These are phyloP conservation scores for Kuraishia cidri DNA, from an alignment of 805 yeast species.

Conservation along the genomic window DNA sequence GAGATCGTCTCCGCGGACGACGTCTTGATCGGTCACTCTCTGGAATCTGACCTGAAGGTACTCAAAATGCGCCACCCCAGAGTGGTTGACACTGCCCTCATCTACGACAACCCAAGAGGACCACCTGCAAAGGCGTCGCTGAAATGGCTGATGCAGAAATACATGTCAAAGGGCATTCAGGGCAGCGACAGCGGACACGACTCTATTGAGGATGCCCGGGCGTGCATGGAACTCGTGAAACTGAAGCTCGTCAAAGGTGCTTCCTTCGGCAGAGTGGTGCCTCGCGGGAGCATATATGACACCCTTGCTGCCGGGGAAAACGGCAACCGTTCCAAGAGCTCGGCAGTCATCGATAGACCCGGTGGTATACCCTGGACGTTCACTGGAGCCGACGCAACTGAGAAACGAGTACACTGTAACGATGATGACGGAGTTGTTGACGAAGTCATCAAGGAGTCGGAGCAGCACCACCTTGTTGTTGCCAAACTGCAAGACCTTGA, in stretches of 20 bases:
- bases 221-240: conserved; percentile 73
- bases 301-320: not conserved
- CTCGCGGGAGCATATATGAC: not conserved
- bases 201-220: conserved; percentile 75
- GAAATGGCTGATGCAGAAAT: conserved; percentile 54
- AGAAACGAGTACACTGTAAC: conserved; percentile 33
- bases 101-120: conserved; percentile 77
- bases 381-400: too few relatives aligned
- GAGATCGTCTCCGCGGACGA: conserved; percentile 45
- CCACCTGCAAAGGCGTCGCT: conserved; percentile 76
- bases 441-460: conserved; percentile 23
- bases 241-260: conserved; percentile 61
- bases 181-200: conserved; percentile 65
- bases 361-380: conserved; percentile 19
- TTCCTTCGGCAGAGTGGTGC: conserved; percentile 41
- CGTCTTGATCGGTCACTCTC: conserved; percentile 79
- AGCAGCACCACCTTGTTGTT: conserved; percentile 38
- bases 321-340: not conserved
- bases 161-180: conserved; percentile 56
- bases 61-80: conserved; percentile 63
- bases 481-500: conserved; percentile 55
- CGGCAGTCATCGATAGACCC: not conserved
- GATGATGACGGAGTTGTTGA: conserved; percentile 55
- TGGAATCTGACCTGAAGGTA: conserved; percentile 74
- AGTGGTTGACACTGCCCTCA: conserved; percentile 73